Conservation (phyloP, 805 yeast species). For the Candida rishiriensis region DNA sequence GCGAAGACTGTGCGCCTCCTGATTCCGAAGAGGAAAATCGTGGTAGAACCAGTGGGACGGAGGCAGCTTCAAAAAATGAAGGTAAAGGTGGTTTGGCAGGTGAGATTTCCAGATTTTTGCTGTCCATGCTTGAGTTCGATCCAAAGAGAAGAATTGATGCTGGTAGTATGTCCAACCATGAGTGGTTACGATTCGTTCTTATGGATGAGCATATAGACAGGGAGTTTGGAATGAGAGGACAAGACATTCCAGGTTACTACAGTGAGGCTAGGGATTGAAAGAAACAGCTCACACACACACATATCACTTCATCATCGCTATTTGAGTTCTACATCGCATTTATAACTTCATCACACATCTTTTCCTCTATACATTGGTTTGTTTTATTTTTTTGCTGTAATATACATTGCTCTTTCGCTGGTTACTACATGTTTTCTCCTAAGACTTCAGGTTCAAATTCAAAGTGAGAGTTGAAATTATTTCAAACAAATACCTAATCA, state of each 20-base stretch:
- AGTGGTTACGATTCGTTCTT: slow-evolving; percentile 39
- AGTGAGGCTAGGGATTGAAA: slow-evolving; percentile 10
- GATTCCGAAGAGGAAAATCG: background rate
- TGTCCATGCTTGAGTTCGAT: slow-evolving; percentile 45
- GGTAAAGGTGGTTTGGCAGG: slow-evolving; percentile 27
- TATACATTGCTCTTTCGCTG: too few species aligned
- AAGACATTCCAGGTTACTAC: slow-evolving; percentile 30
- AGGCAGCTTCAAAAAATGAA: background rate
- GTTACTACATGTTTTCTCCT: too few species aligned
- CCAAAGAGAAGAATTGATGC: slow-evolving; percentile 51
- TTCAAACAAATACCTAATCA: too few species aligned
- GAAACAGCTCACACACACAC: too few species aligned
- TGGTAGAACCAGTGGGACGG: background rate
- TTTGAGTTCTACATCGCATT: too few species aligned
- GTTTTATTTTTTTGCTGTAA: too few species aligned
- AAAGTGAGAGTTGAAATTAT: too few species aligned
- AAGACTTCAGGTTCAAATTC: too few species aligned
- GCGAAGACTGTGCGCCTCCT: slow-evolving; percentile 4
- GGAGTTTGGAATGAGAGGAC: slow-evolving; percentile 28
- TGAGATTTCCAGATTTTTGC: slow-evolving; percentile 43
- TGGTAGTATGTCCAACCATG: slow-evolving; percentile 47
- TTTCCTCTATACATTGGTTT: too few species aligned
- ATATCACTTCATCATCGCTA: too few species aligned
- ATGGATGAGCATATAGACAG: slow-evolving; percentile 23
- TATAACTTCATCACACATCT: too few species aligned